These are phyloP conservation scores for Aspergillus aculeatinus DNA, from an alignment of 2,329 filamentous ascomycete genomes.

Conservation along the genomic window DNA sequence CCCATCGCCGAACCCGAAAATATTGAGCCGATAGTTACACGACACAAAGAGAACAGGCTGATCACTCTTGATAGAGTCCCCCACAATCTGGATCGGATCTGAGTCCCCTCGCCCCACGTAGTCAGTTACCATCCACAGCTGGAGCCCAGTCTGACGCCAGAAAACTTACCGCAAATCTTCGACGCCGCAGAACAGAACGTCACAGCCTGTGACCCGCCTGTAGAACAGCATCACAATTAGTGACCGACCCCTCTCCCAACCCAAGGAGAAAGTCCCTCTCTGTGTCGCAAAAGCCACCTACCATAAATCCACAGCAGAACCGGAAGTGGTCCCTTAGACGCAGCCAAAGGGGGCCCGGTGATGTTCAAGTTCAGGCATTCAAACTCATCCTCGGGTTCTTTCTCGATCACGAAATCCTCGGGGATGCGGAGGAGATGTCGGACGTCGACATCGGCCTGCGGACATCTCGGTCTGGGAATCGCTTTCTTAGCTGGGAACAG, in stretches of 20 bases:
- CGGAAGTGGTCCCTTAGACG: conserved; percentile 25
- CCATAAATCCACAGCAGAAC: conserved; percentile 51
- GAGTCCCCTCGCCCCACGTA: background rate
- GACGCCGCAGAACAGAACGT: conserved; percentile 47
- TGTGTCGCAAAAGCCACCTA: conserved; percentile 5
- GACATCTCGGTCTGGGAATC: conserved; percentile 42
- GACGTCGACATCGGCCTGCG: conserved; percentile 43
- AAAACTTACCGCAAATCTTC: conserved; percentile 41
- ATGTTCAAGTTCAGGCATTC: conserved; percentile 48
- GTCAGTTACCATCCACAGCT: background rate
- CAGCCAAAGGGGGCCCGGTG: conserved; percentile 24
- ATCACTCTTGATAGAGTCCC: conserved; percentile 33
- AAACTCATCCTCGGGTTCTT: conserved; percentile 45
- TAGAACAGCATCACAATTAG: background rate
- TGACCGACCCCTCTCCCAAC: no score
- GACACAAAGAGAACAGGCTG: conserved; percentile 45
- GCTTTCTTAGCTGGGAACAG: no score
- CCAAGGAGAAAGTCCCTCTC: no score
- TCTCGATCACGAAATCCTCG: conserved; percentile 27
- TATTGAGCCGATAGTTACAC: conserved; percentile 47
- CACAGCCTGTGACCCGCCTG: conserved; percentile 46
- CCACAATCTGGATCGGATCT: conserved; percentile 40
- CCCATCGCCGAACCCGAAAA: conserved; percentile 48
- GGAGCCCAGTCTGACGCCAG: no score
- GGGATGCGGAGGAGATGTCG: conserved; percentile 48